phyloP scores from a whole-genome alignment of 2,329 filamentous ascomycete species.

The Aspergillus ruber region DNA sequence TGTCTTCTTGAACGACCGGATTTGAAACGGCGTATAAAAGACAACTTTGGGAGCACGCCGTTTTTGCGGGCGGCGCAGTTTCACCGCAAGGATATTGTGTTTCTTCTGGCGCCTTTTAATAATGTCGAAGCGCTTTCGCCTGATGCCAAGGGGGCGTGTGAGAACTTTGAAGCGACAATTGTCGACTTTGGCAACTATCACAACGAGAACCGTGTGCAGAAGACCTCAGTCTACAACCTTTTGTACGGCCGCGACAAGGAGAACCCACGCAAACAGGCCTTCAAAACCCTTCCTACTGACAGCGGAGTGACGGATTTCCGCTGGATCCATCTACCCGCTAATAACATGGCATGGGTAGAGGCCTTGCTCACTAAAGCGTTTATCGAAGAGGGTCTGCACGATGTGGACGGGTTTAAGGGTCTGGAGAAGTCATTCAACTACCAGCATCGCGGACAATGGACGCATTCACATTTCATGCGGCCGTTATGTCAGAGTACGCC shows the following conservation, averaged over 20 bases:
- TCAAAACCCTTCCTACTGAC: slow-evolving; percentile 43
- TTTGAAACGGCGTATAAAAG: slow-evolving; percentile 26
- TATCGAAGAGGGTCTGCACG: slow-evolving; percentile 56
- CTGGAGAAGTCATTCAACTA: slow-evolving; percentile 57
- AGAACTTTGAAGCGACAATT: slow-evolving; percentile 47
- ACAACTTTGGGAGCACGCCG: slow-evolving; percentile 37
- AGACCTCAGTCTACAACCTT: slow-evolving; percentile 46
- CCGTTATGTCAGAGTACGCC: slow-evolving; percentile 50
- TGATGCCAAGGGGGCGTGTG: slow-evolving; percentile 40
- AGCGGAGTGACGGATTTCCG: slow-evolving; percentile 45
- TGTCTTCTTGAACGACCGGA: slow-evolving; percentile 27
- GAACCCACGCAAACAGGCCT: slow-evolving; percentile 39
- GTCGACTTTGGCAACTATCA: slow-evolving; percentile 47
- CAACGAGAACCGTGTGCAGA: slow-evolving; percentile 41
- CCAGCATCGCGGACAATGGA: slow-evolving; percentile 53
- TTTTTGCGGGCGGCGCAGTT: slow-evolving; percentile 36
- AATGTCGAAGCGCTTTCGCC: slow-evolving; percentile 30
- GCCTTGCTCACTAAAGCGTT: slow-evolving; percentile 59
- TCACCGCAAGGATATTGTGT: slow-evolving; percentile 31
- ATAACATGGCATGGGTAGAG: slow-evolving; percentile 56
- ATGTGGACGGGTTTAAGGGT: slow-evolving; percentile 58
- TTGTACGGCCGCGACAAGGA: slow-evolving; percentile 47
- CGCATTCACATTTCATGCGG: slow-evolving; percentile 59
- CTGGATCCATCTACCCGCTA: slow-evolving; percentile 51
- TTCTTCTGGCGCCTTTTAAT: slow-evolving; percentile 31